phyloP scores from a whole-genome alignment of 805 yeast species.

The Ogataea paradorogensis region DNA sequence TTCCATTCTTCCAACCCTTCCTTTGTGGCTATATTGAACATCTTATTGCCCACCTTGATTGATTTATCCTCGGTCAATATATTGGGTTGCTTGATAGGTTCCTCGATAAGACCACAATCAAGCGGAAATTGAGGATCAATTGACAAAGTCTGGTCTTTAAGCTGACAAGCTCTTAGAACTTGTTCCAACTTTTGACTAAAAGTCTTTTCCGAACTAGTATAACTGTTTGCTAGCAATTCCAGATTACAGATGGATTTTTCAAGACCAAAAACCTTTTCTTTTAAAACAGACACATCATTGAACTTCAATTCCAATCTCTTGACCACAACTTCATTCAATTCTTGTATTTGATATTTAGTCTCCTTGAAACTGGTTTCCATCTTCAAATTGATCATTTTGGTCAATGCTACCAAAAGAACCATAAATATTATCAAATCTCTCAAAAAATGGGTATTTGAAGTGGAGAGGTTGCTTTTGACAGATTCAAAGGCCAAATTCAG shows the following conservation, averaged over 20 bases:
- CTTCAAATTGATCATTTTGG: neutral
- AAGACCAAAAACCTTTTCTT: conserved; percentile 17
- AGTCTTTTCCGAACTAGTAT: conserved; percentile 5
- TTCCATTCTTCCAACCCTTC: conserved; percentile 32
- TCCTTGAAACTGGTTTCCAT: neutral
- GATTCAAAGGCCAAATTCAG: conserved; percentile 10
- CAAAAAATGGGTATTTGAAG: neutral
- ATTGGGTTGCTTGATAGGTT: neutral
- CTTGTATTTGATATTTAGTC: neutral
- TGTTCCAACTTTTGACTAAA: conserved; percentile 5
- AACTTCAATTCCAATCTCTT: conserved; percentile 1
- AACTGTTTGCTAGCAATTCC: conserved; percentile 15
- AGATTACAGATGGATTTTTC: conserved; percentile 19
- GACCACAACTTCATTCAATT: neutral
- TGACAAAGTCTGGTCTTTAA: neutral
- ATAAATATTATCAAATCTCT: conserved; percentile 1
- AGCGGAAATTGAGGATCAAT: conserved; percentile 6
- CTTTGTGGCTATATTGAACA: conserved; percentile 32
- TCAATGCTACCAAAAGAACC: neutral
- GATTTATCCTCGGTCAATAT: conserved; percentile 8
- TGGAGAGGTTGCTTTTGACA: neutral
- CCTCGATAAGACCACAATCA: neutral
- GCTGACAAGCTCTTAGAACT: conserved; percentile 4
- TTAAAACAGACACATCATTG: conserved; percentile 14
- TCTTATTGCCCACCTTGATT: conserved; percentile 17